These are phyloP conservation scores for Ogataea naganishii DNA, from an alignment of 805 yeast species.

Conservation along the genomic window DNA sequence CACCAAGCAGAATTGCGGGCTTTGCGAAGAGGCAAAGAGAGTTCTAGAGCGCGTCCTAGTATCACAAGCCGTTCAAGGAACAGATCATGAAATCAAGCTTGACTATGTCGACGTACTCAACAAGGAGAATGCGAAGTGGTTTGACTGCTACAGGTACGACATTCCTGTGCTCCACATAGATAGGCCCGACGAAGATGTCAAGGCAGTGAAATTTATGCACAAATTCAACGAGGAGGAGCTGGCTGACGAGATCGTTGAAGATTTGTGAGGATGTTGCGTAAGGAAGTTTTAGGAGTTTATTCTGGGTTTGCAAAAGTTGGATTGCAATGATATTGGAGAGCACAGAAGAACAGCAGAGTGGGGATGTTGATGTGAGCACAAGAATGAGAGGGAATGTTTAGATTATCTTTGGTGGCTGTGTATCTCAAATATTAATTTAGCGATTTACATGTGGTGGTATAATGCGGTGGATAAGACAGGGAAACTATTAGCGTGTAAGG, in stretches of 20 bases:
- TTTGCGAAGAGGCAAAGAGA: conserved; percentile 57
- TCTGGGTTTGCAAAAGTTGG: too few relatives aligned
- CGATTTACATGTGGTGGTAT: too few relatives aligned
- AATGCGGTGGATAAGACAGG: too few relatives aligned
- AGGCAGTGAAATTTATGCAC: conserved; percentile 61
- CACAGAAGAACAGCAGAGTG: too few relatives aligned
- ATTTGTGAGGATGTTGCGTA: conserved; percentile 15
- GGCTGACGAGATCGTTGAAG: conserved; percentile 38
- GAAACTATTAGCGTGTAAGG: too few relatives aligned
- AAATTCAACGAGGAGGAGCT: conserved; percentile 48
- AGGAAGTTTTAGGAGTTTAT: too few relatives aligned
- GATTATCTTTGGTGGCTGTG: too few relatives aligned
- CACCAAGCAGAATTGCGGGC: conserved; percentile 60
- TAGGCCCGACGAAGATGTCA: conserved; percentile 29
- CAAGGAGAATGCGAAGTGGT: conserved; percentile 54
- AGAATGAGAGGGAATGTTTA: too few relatives aligned
- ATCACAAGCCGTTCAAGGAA: conserved; percentile 9
- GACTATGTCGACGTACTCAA: conserved; percentile 48
- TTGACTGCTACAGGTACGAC: conserved; percentile 64
- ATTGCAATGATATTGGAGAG: too few relatives aligned
- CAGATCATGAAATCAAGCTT: conserved; percentile 23
- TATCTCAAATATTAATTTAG: too few relatives aligned
- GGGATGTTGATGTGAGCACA: too few relatives aligned
- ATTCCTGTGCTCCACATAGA: conserved; percentile 72
- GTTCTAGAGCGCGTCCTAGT: conserved; percentile 36